These are phyloP conservation scores for Ceratobasidium sp. DNA, from an alignment of 1,284 basidiomycete species.

Conservation along the genomic window DNA sequence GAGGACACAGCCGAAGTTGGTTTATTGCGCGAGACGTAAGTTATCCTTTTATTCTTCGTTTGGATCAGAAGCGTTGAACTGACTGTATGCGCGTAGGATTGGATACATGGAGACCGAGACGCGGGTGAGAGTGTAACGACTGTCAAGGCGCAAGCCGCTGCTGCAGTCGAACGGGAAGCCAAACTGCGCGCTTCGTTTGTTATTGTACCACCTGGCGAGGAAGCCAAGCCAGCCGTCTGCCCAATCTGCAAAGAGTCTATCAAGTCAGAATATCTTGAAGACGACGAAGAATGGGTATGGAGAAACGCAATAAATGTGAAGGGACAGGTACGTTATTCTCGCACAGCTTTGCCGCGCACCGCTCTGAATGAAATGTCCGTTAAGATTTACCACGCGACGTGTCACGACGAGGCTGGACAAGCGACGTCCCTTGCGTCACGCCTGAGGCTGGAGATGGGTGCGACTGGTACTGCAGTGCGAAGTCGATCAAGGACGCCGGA, in stretches of 20 bases:
- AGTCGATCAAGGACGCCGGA: constrained; percentile 81
- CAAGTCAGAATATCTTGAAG: constrained; percentile 93
- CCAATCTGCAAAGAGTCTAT: constrained; percentile 97
- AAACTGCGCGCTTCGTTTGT: constrained; percentile 83
- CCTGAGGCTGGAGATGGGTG: constrained; percentile 70
- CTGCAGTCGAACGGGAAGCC: constrained; percentile 76
- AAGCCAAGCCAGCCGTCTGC: constrained; percentile 83
- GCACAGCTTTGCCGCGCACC: neutral
- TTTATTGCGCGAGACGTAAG: constrained; percentile 85
- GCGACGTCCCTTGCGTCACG: constrained; percentile 62
- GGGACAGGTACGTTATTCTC: constrained; percentile 68
- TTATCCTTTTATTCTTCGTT: constrained; percentile 47
- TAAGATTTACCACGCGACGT: constrained; percentile 91
- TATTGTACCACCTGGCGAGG: constrained; percentile 86
- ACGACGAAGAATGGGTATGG: constrained; percentile 99
- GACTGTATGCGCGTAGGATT: constrained; percentile 67
- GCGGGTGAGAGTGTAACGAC: constrained; percentile 53
- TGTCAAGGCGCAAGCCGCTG: constrained; percentile 64
- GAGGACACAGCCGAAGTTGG: constrained; percentile 94
- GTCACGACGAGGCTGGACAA: constrained; percentile 77
- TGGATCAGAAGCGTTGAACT: constrained; percentile 46
- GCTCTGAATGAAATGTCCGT: constrained; percentile 20
- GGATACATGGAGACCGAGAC: constrained; percentile 74
- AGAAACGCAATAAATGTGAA: constrained; percentile 87
- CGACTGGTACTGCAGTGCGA: constrained; percentile 55